phyloP scores from a whole-genome alignment of 169 alveolate genomes.

The Plasmodium ovale region DNA sequence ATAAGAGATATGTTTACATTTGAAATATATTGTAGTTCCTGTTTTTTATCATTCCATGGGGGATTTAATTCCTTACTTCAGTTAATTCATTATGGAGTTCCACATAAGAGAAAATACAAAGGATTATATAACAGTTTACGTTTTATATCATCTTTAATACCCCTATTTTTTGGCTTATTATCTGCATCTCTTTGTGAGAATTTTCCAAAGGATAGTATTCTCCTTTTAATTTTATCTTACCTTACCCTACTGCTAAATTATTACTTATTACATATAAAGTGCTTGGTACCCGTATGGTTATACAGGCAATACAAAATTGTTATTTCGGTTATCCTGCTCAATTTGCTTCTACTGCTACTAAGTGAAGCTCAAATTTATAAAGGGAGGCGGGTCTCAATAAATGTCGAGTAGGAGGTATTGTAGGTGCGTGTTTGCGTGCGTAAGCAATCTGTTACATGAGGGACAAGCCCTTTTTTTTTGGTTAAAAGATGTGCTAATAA shows the following conservation, averaged over 20 bases:
- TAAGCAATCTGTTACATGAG: too few relatives aligned
- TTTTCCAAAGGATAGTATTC: conserved; percentile 71
- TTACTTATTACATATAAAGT: conserved; percentile 70
- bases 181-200: conserved; percentile 58
- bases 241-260: conserved; percentile 45
- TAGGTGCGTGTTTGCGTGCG: too few relatives aligned
- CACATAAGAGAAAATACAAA: conserved; percentile 63
- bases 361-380: conserved; percentile 74
- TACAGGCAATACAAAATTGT: conserved; percentile 30
- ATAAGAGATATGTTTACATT: conserved; percentile 67
- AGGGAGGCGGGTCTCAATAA: conserved; percentile 46
- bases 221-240: conserved; percentile 66
- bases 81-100: conserved; percentile 70
- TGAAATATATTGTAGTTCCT: conserved; percentile 55
- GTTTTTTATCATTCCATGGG: conserved; percentile 70
- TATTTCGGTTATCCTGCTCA: conserved; percentile 16
- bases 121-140: conserved; percentile 72
- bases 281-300: conserved; percentile 63
- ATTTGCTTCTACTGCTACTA: conserved; percentile 43
- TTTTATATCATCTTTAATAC: conserved; percentile 68
- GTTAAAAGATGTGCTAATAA: too few relatives aligned
- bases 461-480: too few relatives aligned
- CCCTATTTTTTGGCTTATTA: conserved; percentile 66
- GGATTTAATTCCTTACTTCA: conserved; percentile 72
- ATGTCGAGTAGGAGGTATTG: conserved; percentile 19